Percentiles rank a stretch among this genome's conserved stretches.
phyloP scores from a whole-genome alignment of 495 filamentous ascomycete genomes.

The Annulohypoxylon nitens region DNA sequence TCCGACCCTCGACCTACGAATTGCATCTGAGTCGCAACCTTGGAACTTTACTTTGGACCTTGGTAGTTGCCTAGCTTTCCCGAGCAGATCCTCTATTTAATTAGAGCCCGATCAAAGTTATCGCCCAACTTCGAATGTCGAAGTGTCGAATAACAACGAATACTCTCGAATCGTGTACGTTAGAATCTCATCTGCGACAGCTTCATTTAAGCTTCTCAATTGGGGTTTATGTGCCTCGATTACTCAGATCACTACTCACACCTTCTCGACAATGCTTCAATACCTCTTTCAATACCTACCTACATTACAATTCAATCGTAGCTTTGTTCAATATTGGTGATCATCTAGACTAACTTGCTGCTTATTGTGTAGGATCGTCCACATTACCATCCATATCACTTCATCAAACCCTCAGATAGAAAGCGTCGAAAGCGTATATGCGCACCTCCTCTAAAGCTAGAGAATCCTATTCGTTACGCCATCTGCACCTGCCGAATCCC shows the following conservation, averaged over 20 bases:
- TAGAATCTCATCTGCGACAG: conserved; percentile 11
- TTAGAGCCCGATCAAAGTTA: conserved; percentile 36
- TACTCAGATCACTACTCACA: not conserved
- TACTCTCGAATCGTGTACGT: conserved; percentile 21
- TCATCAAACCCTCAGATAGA: not conserved
- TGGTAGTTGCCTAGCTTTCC: not conserved
- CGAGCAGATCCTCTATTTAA: not conserved
- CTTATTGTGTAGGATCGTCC: conserved; percentile 12
- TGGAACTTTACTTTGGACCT: conserved; percentile 8
- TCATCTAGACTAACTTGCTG: conserved; percentile 21
- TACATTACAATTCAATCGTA: not conserved
- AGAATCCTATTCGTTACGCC: conserved; percentile 15
- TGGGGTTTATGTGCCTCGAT: conserved; percentile 1
- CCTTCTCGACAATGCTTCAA: conserved; percentile 15
- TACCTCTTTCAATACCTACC: not conserved
- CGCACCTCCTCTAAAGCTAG: conserved; percentile 11
- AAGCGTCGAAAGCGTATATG: conserved; percentile 12
- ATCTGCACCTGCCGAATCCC: conserved; percentile 21
- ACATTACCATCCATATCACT: not conserved
- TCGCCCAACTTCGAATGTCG: conserved; percentile 25
- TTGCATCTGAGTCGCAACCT: conserved; percentile 25
- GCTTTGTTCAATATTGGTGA: conserved; percentile 16
- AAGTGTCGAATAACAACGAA: conserved; percentile 10
- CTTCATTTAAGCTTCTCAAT: conserved; percentile 7
- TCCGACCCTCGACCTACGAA: conserved; percentile 8